A percentile compares a stretch with the other conserved stretches of the same genome.
These are phyloP conservation scores for Penicillium sp. DNA, from an alignment of 2,329 filamentous ascomycete species.

Conservation along the genomic window DNA sequence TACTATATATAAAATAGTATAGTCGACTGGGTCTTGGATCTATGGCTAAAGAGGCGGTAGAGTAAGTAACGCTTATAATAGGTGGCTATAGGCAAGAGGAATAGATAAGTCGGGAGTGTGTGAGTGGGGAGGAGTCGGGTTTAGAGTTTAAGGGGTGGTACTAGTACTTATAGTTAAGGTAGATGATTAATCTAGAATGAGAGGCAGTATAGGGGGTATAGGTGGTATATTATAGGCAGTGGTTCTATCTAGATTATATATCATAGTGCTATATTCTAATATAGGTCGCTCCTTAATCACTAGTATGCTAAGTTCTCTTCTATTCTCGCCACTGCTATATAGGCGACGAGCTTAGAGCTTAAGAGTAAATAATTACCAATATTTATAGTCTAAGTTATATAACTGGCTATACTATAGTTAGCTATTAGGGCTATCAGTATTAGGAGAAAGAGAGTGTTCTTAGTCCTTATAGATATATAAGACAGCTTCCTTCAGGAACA, in stretches of 20 bases:
- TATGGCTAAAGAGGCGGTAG: constrained; percentile 22
- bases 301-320: constrained; percentile 12
- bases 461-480: constrained; percentile 57
- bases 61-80: neutral
- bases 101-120: constrained; percentile 2
- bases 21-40: constrained; percentile 54
- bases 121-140: constrained; percentile 6
- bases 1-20: constrained; percentile 56
- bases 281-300: constrained; percentile 41
- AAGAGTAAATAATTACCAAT: constrained; percentile 34
- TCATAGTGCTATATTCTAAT: constrained; percentile 39
- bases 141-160: constrained; percentile 16
- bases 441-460: constrained; percentile 15
- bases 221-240: constrained; percentile 5
- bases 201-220: constrained; percentile 6
- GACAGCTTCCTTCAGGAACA: constrained; percentile 61
- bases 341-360: constrained; percentile 32
- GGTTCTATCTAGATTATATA: constrained; percentile 34
- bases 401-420: constrained; percentile 10
- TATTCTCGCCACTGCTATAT: constrained; percentile 7
- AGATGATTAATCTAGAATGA: constrained; percentile 11
- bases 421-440: constrained; percentile 13
- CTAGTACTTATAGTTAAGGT: constrained; percentile 20
- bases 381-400: constrained; percentile 21
- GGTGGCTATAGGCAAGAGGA: constrained; percentile 1